phyloP scores from a whole-genome alignment of 176 grass and related monocot species.

The Oryza glaberrima region DNA sequence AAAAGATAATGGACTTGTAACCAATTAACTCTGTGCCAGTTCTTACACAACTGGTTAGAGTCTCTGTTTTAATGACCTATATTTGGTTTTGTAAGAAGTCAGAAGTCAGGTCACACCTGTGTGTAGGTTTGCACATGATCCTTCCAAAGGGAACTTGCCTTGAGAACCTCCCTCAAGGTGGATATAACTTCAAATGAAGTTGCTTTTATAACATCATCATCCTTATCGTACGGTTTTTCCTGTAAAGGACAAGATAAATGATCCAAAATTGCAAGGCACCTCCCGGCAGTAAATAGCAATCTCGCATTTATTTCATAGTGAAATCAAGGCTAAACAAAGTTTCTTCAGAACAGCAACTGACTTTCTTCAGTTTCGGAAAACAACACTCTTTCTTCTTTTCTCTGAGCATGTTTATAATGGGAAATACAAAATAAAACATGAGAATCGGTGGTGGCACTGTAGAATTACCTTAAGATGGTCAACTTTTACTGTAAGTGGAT shows the following conservation, averaged over 20 bases:
- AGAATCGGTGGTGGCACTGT: slow-evolving; percentile 6
- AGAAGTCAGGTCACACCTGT: slow-evolving; percentile 56
- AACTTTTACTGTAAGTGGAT: slow-evolving; percentile 94
- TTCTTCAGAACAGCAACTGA: not conserved
- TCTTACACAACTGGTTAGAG: slow-evolving; percentile 5
- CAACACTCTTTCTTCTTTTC: not conserved
- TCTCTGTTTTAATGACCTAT: slow-evolving; percentile 13
- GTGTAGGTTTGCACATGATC: slow-evolving; percentile 96
- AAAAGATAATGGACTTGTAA: slow-evolving; percentile 16
- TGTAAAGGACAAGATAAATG: slow-evolving; percentile 41
- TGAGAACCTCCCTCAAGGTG: slow-evolving; percentile 95
- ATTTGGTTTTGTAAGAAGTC: slow-evolving; percentile 7
- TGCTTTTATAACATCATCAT: slow-evolving; percentile 92
- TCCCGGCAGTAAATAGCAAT: slow-evolving; percentile 20
- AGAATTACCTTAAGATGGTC: slow-evolving; percentile 92
- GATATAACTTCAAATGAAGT: slow-evolving; percentile 99
- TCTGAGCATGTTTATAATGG: not conserved
- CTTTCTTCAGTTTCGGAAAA: slow-evolving; percentile 19
- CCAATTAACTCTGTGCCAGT: slow-evolving; percentile 11
- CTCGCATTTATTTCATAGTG: slow-evolving; percentile 13
- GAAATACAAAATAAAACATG: slow-evolving; percentile 27
- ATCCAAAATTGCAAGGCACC: not conserved
- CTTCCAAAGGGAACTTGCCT: slow-evolving; percentile 88
- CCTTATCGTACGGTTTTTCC: slow-evolving; percentile 89
- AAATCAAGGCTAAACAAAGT: slow-evolving; percentile 30